Percentiles rank a stretch among this genome's conserved stretches.
Conservation (phyloP, 2,329 filamentous ascomycete genomes). For the Fusarium drepaniforme region DNA sequence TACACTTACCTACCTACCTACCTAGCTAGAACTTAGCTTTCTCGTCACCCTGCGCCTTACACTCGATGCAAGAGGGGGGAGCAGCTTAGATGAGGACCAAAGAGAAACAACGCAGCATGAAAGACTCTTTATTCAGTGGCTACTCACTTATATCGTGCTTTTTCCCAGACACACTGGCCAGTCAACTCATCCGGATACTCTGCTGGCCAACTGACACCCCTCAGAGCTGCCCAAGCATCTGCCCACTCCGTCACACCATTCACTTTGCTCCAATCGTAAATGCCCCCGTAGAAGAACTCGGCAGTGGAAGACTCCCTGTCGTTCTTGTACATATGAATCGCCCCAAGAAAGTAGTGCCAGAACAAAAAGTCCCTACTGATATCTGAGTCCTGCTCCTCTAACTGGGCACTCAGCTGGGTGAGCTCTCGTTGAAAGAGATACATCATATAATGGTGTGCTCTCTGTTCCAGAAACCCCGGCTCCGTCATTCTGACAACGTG, state of each 20-base stretch:
- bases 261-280: neutral
- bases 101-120: too few species aligned
- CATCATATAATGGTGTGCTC: neutral
- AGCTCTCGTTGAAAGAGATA: conserved; percentile 2
- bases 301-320: neutral
- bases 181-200: neutral
- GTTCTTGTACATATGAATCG: neutral
- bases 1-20: too few species aligned
- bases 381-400: neutral
- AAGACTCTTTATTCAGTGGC: neutral
- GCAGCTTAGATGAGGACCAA: too few species aligned
- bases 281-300: neutral
- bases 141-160: neutral
- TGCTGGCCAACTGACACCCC: neutral
- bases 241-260: neutral
- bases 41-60: too few species aligned
- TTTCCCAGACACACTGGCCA: neutral
- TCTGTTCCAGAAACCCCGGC: neutral
- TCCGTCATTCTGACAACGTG: neutral
- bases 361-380: neutral
- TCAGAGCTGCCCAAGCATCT: neutral
- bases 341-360: conserved; percentile 2
- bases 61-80: too few species aligned
- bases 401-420: neutral
- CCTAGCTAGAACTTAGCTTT: too few species aligned